phyloP scores from a whole-genome alignment of 805 yeast species.

The Candida vaughaniae region DNA sequence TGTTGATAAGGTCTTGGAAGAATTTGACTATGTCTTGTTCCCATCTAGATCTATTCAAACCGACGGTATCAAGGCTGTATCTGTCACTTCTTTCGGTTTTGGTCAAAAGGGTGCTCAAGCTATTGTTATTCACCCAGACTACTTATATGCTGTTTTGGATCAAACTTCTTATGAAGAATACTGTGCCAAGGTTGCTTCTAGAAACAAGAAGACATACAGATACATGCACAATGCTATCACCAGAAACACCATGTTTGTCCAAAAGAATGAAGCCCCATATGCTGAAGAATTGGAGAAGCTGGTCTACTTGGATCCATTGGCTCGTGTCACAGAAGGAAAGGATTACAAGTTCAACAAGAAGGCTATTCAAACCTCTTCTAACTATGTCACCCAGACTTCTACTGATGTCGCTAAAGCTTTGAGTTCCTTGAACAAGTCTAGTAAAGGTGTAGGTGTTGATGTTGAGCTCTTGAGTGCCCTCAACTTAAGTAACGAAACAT shows the following conservation, averaged over 20 bases:
- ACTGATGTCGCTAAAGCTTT: constrained; percentile 65
- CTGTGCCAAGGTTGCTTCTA: constrained; percentile 63
- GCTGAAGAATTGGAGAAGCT: constrained; percentile 80
- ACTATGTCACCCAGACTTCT: constrained; percentile 48
- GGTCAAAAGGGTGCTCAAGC: constrained; percentile 99
- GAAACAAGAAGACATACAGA: constrained; percentile 89
- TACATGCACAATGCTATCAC: constrained; percentile 95
- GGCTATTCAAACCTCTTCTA: constrained; percentile 45
- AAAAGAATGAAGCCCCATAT: constrained; percentile 94
- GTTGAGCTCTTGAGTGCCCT: constrained; percentile 84
- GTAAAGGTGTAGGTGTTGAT: constrained; percentile 91
- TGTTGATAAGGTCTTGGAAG: constrained; percentile 78
- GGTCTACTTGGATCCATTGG: constrained; percentile 95
- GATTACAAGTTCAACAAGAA: constrained; percentile 49
- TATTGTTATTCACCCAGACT: constrained; percentile 86
- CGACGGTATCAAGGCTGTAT: constrained; percentile 95
- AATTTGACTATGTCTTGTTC: constrained; percentile 85
- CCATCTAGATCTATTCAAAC: constrained; percentile 93
- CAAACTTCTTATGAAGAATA: constrained; percentile 70
- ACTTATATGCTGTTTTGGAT: constrained; percentile 81
- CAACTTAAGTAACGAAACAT: constrained; percentile 86
- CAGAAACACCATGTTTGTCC: constrained; percentile 85
- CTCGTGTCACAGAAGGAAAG: constrained; percentile 56
- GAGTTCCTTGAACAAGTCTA: constrained; percentile 51
- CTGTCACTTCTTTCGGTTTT: constrained; percentile 96